A percentile compares a stretch with the other conserved stretches of the same genome.
phyloP scores from a whole-genome alignment of 768 basidiomycete genomes.

The Harrya chromipes region DNA sequence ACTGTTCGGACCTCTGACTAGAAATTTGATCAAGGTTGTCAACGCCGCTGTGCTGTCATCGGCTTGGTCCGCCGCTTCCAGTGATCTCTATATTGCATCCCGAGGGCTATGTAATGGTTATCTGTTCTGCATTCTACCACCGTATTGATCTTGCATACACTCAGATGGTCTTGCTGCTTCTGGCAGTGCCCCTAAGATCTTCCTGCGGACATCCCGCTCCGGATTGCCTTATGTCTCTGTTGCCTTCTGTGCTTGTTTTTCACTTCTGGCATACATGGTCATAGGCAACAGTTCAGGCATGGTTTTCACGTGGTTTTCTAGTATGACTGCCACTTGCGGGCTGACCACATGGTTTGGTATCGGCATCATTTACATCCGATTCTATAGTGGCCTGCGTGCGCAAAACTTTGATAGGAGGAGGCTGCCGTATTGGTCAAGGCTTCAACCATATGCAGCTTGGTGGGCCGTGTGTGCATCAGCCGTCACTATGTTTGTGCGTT shows the following conservation, averaged over 20 bases:
- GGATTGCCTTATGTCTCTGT: conserved; percentile 46
- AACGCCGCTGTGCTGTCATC: conserved; percentile 39
- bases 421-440: conserved; percentile 41
- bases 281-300: conserved; percentile 30
- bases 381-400: conserved; percentile 41
- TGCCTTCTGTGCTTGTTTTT: conserved; percentile 25
- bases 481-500: conserved; percentile 34
- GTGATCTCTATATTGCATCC: conserved; percentile 35
- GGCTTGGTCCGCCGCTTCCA: conserved; percentile 38
- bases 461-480: conserved; percentile 28
- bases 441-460: conserved; percentile 43
- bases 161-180: conserved; percentile 49
- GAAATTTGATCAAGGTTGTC: conserved; percentile 16
- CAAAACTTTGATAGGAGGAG: conserved; percentile 46
- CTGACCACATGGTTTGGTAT: conserved; percentile 43
- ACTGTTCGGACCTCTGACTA: neutral
- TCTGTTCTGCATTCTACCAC: neutral
- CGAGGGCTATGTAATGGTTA: conserved; percentile 29
- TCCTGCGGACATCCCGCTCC: conserved; percentile 34
- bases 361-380: conserved; percentile 42
- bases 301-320: conserved; percentile 41
- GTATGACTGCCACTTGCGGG: conserved; percentile 35
- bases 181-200: conserved; percentile 49
- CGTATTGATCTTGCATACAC: conserved; percentile 23
- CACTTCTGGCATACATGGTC: conserved; percentile 39